These are phyloP conservation scores for Moesziomyces antarcticus DNA, from an alignment of 1,284 basidiomycete species.

Conservation along the genomic window DNA sequence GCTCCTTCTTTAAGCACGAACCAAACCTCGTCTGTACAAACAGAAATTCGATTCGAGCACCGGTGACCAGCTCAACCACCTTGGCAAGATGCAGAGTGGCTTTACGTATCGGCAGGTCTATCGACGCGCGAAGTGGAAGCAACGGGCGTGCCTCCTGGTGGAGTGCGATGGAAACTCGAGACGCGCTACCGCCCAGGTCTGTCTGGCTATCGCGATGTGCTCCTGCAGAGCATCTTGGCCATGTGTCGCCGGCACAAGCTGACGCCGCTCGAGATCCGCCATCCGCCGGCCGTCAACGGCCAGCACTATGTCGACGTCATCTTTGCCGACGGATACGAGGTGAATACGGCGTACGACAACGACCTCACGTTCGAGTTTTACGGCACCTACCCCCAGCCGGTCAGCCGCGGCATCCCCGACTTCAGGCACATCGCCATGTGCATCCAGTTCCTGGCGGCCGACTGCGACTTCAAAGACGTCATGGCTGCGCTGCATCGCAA, in stretches of 20 bases:
- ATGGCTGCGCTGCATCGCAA: neutral
- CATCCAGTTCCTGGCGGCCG: conserved; percentile 32
- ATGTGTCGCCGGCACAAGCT: conserved; percentile 25
- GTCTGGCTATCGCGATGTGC: conserved; percentile 25
- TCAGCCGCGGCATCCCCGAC: conserved; percentile 13
- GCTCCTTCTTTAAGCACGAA: too few species aligned
- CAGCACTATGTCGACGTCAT: conserved; percentile 25
- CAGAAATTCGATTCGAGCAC: too few species aligned
- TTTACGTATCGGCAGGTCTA: too few species aligned
- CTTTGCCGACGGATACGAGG: conserved; percentile 21
- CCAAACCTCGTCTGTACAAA: too few species aligned
- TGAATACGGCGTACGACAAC: conserved; percentile 19
- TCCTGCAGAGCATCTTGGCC: conserved; percentile 32
- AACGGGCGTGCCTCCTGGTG: conserved; percentile 16
- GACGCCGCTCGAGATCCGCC: conserved; percentile 27
- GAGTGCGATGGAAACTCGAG: conserved; percentile 31
- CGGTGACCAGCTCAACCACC: too few species aligned
- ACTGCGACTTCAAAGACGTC: conserved; percentile 3
- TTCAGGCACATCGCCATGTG: conserved; percentile 19
- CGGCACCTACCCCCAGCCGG: conserved; percentile 20
- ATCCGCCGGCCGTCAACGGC: conserved; percentile 1
- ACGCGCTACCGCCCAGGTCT: conserved; percentile 19
- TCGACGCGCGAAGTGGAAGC: conserved; percentile 10
- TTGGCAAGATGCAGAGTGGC: too few species aligned
- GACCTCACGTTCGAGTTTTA: conserved; percentile 35